phyloP scores from a whole-genome alignment of 352 stramenopile genomes.

The Pythium plurisporium region DNA sequence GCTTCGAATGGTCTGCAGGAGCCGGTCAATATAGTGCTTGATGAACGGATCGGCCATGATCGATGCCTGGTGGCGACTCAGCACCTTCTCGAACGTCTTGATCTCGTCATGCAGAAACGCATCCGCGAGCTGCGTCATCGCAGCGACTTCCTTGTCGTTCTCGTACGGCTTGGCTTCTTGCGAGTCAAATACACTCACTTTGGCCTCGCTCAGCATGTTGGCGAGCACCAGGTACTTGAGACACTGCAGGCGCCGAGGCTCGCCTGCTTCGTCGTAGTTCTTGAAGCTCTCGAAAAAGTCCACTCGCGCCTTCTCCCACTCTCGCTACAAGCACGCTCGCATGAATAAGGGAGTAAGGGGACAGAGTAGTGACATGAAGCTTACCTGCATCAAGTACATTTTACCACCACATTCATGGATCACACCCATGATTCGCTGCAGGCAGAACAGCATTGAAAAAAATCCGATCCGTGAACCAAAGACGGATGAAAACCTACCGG shows the following conservation, averaged over 20 bases:
- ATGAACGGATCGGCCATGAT: constrained; percentile 97
- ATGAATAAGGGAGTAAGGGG: too few species aligned
- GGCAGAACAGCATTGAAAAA: too few species aligned
- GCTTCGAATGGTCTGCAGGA: constrained; percentile 92
- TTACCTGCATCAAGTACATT: constrained; percentile 93
- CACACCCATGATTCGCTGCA: constrained; percentile 89
- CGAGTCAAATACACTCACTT: constrained; percentile 95
- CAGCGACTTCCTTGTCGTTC: constrained; percentile 93
- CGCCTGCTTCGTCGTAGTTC: constrained; percentile 95
- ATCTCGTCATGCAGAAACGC: constrained; percentile 95
- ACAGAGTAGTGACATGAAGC: not conserved
- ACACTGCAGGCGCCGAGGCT: constrained; percentile 87
- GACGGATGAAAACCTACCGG: too few species aligned
- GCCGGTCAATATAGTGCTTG: constrained; percentile 91
- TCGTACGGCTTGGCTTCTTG: constrained; percentile 91
- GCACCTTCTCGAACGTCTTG: constrained; percentile 91
- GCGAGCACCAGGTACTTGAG: constrained; percentile 95
- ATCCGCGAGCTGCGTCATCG: constrained; percentile 95
- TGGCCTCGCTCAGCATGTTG: constrained; percentile 93
- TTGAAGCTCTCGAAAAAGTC: constrained; percentile 97
- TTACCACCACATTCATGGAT: constrained; percentile 95
- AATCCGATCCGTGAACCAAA: too few species aligned
- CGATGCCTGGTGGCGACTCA: constrained; percentile 76
- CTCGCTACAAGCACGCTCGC: constrained; percentile 42
- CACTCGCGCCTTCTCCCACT: constrained; percentile 91